phyloP scores from a whole-genome alignment of 192 early-diverging fungal species.

The Backusella luteola region DNA sequence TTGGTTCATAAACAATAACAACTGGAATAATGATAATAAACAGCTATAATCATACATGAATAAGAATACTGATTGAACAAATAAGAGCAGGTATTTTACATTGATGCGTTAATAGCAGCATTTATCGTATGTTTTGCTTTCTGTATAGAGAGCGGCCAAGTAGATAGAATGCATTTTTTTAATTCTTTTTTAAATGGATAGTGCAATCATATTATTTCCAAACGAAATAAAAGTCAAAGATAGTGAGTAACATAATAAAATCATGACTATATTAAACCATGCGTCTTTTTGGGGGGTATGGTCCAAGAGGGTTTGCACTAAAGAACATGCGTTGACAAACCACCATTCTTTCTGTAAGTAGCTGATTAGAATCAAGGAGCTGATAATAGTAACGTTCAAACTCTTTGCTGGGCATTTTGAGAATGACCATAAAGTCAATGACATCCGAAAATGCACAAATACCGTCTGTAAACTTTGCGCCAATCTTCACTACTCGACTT shows the following conservation, averaged over 20 bases:
- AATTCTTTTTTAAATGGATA: not conserved
- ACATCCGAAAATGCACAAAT: not conserved
- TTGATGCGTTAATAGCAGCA: no score
- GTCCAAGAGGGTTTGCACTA: not conserved
- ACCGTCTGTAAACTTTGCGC: not conserved
- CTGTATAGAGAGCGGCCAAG: no score
- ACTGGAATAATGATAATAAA: no score
- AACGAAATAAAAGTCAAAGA: not conserved
- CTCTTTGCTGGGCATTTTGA: not conserved
- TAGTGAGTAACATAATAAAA: not conserved
- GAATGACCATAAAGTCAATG: not conserved
- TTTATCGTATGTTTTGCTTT: no score
- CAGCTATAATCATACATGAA: no score
- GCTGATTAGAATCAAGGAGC: not conserved
- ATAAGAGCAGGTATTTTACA: no score
- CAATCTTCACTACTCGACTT: not conserved
- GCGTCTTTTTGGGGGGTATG: not conserved
- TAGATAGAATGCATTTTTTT: no score
- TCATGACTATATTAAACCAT: not conserved
- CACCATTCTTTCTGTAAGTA: not conserved
- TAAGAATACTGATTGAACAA: no score
- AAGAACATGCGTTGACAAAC: not conserved
- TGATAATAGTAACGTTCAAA: not conserved
- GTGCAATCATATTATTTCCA: not conserved
- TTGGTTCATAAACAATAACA: no score